These are phyloP conservation scores for Phaeosphaeriaceae sp. DNA, from an alignment of 2,329 filamentous ascomycete genomes.

Conservation along the genomic window DNA sequence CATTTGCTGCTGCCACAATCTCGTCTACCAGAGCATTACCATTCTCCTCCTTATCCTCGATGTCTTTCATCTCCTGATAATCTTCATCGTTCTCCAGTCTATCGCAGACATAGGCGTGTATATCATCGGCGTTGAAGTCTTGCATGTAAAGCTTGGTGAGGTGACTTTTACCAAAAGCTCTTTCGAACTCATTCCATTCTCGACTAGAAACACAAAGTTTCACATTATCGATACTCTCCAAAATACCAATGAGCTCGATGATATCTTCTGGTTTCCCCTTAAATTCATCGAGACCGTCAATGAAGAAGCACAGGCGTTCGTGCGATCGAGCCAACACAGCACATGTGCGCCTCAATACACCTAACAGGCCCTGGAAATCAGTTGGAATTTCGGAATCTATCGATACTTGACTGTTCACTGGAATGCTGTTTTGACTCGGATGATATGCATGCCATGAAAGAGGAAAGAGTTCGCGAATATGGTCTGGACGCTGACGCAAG, in stretches of 20 bases:
- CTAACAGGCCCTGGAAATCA: background rate
- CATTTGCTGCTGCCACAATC: constrained; percentile 6
- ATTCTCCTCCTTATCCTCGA: background rate
- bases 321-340: background rate
- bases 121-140: constrained; percentile 11
- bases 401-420: no score
- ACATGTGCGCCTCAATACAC: background rate
- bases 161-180: constrained; percentile 1
- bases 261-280: constrained; percentile 12
- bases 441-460: background rate
- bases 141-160: constrained; percentile 2
- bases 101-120: constrained; percentile 17
- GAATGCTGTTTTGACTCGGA: no score
- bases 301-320: constrained; percentile 9
- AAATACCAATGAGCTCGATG: constrained; percentile 23
- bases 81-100: constrained; percentile 14
- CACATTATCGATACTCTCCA: background rate
- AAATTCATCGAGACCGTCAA: constrained; percentile 6
- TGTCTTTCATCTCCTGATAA: background rate
- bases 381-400: no score
- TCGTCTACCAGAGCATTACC: background rate
- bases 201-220: constrained; percentile 16
- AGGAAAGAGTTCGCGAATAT: background rate
- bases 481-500: background rate
- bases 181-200: constrained; percentile 11